Evolutionary conservation across 805 yeast genomes (phyloP), one percentile per base, ranked within the genome.

Genomic region (Kuraishia molischiana): DNA sequence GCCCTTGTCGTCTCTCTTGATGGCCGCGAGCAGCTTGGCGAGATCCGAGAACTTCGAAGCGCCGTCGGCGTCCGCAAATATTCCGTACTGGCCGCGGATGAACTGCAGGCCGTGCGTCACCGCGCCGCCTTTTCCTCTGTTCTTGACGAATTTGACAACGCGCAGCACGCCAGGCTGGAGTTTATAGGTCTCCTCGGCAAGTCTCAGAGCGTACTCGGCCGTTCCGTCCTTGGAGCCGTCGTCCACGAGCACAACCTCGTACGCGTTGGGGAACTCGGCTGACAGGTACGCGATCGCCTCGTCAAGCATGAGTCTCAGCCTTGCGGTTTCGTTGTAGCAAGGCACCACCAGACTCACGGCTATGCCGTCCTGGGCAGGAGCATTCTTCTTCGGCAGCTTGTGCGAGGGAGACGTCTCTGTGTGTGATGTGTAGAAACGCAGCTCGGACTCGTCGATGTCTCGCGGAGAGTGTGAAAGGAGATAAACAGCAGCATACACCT

Each of bases 51-150:
- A 92, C 47, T 71, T 68, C 19, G 95, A 80, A 4, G 98, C 97
- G 24, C 97, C 97, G 60, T 92, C 98, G 1, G 97, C 98, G 60
- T 92, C 98, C 1, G 95, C 97, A 64, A 92, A 92, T 8, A 92
- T 68, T 9, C 77, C 74, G 49, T 72, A 79, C 40, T 67, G 56
- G 10, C 97, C 98, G 32, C 85, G 64, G 3, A 79, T 63, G 49
- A 76, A 77, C 48, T 79, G 72, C 56, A 92, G 61, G 5, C 98
- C 98, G 58, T 90, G 97, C 14, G 94, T 77, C 0, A 92, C 97
- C 0, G 97, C 98, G 10, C 97, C 96, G 26, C 94, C 94, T 61
- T 90, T 90, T 19, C 98, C 98, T 49, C 98, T 70, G 56, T 92
- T 92, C 44, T 73, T 57, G 19, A 60, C 73, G 44, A 92, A 67